Percentiles rank a stretch among this genome's conserved stretches.
Conservation (phyloP, 2,329 filamentous ascomycete species). For the Talaromyces sp. region DNA sequence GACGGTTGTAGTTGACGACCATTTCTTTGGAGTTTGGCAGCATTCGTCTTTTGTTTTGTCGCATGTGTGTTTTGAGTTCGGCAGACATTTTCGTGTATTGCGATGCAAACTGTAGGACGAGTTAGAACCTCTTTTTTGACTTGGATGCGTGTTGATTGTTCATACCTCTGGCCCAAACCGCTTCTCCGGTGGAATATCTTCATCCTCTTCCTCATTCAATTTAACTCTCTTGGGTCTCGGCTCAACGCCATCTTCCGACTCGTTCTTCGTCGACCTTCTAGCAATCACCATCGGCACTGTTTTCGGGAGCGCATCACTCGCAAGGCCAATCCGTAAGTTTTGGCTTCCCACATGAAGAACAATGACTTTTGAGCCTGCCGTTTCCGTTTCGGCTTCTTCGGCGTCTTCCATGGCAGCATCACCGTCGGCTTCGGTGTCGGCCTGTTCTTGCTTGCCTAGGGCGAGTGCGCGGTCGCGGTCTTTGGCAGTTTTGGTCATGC, state of each 20-base stretch:
- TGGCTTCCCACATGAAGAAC: constrained; percentile 94
- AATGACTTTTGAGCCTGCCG: constrained; percentile 82
- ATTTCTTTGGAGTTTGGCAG: constrained; percentile 96
- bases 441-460: constrained; percentile 53
- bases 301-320: constrained; percentile 92
- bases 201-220: constrained; percentile 46
- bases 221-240: constrained; percentile 66
- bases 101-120: constrained; percentile 47
- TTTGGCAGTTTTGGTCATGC: constrained; percentile 77
- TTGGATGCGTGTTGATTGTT: too few relatives aligned
- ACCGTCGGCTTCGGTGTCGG: constrained; percentile 52
- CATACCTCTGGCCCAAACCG: constrained; percentile 80
- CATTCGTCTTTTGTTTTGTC: constrained; percentile 87
- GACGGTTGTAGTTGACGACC: constrained; percentile 88
- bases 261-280: constrained; percentile 68
- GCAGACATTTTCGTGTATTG: constrained; percentile 75
- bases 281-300: constrained; percentile 92
- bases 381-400: constrained; percentile 53
- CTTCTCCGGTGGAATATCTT: constrained; percentile 58
- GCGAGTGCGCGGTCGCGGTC: constrained; percentile 82
- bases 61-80: constrained; percentile 85
- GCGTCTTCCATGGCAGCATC: constrained; percentile 56
- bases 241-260: constrained; percentile 73
- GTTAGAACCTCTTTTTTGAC: neutral
- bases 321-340: constrained; percentile 87